Base-by-base conservation (phyloP, 768 basidiomycete genomes). In the Pisolithus albus region DNA sequence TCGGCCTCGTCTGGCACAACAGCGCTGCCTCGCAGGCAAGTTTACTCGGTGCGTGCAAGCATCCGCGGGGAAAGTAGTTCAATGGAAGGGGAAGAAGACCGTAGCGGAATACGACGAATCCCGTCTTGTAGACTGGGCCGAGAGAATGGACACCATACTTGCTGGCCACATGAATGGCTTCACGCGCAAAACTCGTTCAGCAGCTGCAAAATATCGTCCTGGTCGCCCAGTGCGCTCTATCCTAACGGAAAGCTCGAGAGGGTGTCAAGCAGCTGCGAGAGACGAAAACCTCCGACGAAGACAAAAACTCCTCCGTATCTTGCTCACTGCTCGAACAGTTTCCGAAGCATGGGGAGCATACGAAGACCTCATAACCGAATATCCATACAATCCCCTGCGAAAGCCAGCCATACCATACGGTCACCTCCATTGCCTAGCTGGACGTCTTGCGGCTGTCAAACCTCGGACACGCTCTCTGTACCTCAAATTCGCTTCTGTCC, bases 401-500 rank as follows among this genome's bases (percentile, higher is more conserved):
- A 47, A 19, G 19, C 55, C 39, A 6, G 49, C 38, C 30, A 70
- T 70, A 53, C 73, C 67, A 32, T 61, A 54, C 53, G 54, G 61
- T 49, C 74, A 80, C 52, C 78, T 90, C 36, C 83, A 86, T 58
- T 76, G 77, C 26, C 69, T 92, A 45, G 72, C 72, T 16, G 80
- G 81, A 28, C 75, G 83, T 38, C 70, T 92, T n/a, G 72, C 80
- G 0, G 63, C 70, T 36, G 63, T 74, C 51, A 68, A 67, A 32
- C 82, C 83, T 28, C 80, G 78, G 56, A 83, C 83, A 6, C 80
- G 83, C 38, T 63, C 68, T 3, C 68, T 77, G 47, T 88, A 83
- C 65, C 73, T 82, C 8, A 82, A 80, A 11, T 73, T 91, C 4
- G 71, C 88, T n/a, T 77, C 82, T n/a, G 78, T 88, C 11, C 61